Evolutionary conservation across 257 asterid species (phyloP).

Genomic region (Solanum piurae): DNA sequence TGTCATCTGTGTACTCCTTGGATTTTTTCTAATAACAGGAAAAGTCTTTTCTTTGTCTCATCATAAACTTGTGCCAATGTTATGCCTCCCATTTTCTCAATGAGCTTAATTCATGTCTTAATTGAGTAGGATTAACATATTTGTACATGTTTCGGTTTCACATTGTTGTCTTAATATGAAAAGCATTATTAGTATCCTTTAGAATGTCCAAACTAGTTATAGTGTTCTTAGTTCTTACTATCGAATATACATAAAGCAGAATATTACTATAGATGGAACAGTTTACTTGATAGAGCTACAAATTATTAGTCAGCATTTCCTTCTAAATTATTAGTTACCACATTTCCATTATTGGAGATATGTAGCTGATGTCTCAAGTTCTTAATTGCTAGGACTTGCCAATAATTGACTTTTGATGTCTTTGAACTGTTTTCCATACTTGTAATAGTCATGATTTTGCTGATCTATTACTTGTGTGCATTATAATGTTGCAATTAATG

Average conservation of each 20-base stretch:
- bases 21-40: conserved; percentile 30
- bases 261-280: not conserved
- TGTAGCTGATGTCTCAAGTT: not conserved
- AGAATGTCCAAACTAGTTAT: not conserved
- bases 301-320: not conserved
- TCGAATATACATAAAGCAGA: not conserved
- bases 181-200: not conserved
- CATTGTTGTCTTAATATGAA: not conserved
- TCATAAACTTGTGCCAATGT: not conserved
- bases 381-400: not conserved
- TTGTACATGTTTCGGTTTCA: not conserved
- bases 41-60: conserved; percentile 1
- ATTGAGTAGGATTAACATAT: not conserved
- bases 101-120: not conserved
- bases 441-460: not conserved
- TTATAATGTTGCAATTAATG: not conserved
- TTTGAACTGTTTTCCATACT: not conserved
- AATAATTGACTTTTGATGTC: not conserved
- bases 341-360: not conserved
- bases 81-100: not conserved
- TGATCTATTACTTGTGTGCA: not conserved
- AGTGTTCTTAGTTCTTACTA: not conserved
- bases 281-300: not conserved
- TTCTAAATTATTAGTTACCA: not conserved
- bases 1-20: conserved; percentile 19